Conservation (phyloP, 2,329 filamentous ascomycete genomes). For the Neopestalotiopsis sp. region DNA sequence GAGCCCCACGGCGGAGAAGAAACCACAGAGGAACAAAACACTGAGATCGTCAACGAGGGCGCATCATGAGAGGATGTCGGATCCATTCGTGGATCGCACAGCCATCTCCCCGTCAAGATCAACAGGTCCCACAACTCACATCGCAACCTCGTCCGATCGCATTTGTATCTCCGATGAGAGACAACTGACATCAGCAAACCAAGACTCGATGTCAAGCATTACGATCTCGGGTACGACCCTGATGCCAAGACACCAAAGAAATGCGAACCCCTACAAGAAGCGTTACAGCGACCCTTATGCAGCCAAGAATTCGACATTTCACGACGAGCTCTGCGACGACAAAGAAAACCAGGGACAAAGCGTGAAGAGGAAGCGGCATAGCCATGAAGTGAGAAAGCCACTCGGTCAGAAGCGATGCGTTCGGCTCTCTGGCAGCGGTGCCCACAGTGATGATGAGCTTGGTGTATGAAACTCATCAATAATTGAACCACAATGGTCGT, state of each 20-base stretch:
- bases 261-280: neutral
- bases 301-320: neutral
- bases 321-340: conserved; percentile 28
- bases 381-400: conserved; percentile 1
- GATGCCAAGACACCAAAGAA: neutral
- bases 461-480: conserved; percentile 23
- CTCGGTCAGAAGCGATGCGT: conserved; percentile 21
- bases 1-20: conserved; percentile 44
- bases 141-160: neutral
- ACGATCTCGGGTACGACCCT: neutral
- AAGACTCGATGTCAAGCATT: neutral
- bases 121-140: neutral
- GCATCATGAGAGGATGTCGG: neutral
- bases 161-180: neutral
- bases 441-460: conserved; percentile 33
- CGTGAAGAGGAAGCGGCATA: conserved; percentile 15
- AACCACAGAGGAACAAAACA: conserved; percentile 10
- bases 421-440: conserved; percentile 21
- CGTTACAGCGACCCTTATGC: neutral
- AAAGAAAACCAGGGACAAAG: conserved; percentile 26
- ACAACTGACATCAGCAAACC: neutral
- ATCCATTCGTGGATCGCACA: neutral
- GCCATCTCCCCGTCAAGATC: neutral
- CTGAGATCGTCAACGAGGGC: conserved; percentile 22
- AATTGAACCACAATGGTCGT: neutral